These are phyloP conservation scores for Apiospora aurea DNA, from an alignment of 2,329 filamentous ascomycete genomes.

Conservation along the genomic window DNA sequence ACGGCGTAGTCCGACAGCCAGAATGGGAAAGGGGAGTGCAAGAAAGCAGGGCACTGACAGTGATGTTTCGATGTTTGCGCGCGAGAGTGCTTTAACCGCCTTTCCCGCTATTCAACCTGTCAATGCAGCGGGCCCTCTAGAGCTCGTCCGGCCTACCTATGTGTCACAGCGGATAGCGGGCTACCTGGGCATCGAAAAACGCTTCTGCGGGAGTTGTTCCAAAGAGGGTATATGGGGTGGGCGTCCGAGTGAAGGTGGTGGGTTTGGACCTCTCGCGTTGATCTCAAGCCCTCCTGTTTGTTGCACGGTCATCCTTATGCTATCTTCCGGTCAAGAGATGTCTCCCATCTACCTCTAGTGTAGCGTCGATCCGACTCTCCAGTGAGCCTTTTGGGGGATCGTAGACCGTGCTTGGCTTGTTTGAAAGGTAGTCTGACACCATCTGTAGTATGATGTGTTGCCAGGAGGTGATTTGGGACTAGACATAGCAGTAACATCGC, in stretches of 20 bases:
- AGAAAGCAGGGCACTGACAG: not conserved
- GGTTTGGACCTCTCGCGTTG: not conserved
- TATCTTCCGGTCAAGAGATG: not conserved
- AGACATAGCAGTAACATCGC: not conserved
- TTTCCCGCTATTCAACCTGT: not conserved
- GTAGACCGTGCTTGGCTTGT: not conserved
- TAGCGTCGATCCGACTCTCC: not conserved
- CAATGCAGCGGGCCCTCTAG: not conserved
- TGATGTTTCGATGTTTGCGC: not conserved
- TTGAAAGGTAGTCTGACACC: not conserved
- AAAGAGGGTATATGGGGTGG: not conserved
- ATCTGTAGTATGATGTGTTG: not conserved
- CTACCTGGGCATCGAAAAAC: not conserved
- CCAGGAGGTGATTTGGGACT: not conserved
- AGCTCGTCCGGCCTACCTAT: not conserved
- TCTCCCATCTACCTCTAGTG: not conserved
- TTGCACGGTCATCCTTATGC: not conserved
- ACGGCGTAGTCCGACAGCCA: not conserved
- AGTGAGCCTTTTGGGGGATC: not conserved
- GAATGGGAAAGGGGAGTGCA: not conserved
- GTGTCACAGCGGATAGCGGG: not conserved
- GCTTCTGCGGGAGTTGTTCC: not conserved
- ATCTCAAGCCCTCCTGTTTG: not conserved
- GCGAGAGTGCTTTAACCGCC: not conserved
- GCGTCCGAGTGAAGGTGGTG: not conserved